These are phyloP conservation scores for Potentilla sterilis DNA, from an alignment of 306 rosid species.

Conservation along the genomic window DNA sequence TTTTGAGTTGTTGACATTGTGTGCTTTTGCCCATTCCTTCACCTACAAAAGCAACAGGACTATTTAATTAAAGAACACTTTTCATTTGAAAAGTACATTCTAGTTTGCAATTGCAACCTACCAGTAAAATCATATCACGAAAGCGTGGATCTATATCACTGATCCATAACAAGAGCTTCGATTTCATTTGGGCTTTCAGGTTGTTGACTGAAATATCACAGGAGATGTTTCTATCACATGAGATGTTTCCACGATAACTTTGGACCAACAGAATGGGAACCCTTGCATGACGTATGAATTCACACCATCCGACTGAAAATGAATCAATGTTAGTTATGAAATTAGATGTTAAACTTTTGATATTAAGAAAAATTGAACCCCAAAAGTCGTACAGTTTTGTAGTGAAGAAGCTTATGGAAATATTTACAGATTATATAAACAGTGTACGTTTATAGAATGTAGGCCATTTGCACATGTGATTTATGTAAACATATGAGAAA, in stretches of 20 bases:
- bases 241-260: slow-evolving; percentile 40
- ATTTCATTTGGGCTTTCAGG: slow-evolving; percentile 72
- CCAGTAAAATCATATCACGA: slow-evolving; percentile 81
- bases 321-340: slow-evolving; percentile 25
- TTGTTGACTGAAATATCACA: slow-evolving; percentile 93
- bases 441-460: background rate
- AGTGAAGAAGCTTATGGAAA: background rate
- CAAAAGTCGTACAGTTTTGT: background rate
- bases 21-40: slow-evolving; percentile 95
- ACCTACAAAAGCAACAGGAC: slow-evolving; percentile 57
- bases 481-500: background rate
- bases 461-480: background rate
- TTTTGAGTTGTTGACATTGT: slow-evolving; percentile 68
- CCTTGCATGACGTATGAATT: slow-evolving; percentile 59
- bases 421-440: too few species aligned
- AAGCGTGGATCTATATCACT: slow-evolving; percentile 69
- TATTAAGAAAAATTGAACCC: slow-evolving; percentile 25
- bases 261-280: slow-evolving; percentile 77
- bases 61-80: slow-evolving; percentile 32
- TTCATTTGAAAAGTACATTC: slow-evolving; percentile 18
- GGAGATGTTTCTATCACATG: slow-evolving; percentile 77
- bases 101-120: slow-evolving; percentile 38
- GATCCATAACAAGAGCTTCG: slow-evolving; percentile 72
- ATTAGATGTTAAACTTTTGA: slow-evolving; percentile 14
- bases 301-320: slow-evolving; percentile 68